Evolutionary conservation across 1,139 yeast species (phyloP), one percentile per base, ranked within the genome.

Genomic region (Pichia sp.): DNA sequence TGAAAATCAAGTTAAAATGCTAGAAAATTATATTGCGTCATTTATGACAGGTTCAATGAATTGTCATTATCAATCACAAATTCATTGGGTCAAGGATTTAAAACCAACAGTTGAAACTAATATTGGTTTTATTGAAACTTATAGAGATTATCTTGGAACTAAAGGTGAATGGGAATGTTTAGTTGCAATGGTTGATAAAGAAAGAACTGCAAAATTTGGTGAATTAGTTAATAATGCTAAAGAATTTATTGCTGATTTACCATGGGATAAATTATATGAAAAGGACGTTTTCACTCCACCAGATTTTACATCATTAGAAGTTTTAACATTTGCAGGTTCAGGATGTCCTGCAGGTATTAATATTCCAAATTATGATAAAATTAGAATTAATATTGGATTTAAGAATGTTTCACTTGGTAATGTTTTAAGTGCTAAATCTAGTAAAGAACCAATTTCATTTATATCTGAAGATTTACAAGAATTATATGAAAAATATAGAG

Each of bases 81-180:
- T 81, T 48, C 73, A 76, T 53, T 87, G 96, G 96, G 95, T 87
- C 48, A 84, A 85, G 60, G 96, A 87, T 61, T 65, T 85, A 45
- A 82, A 87, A 7, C 96, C 96, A 12, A 69, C 69, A 32, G 90
- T 87, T 27, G 96, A 87, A 65, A 80, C 92, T 39, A 86, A 87
- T 60, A 78, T 87, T 55, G 96, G 96, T 0, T 87, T 87, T 61
- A 87, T 87, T 57, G 96, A 87, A 67, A 87, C 96, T 29, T 87
- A 87, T 66, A 74, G 96, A 63, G 96, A 87, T 61, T 95, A 95
- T 16, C 77, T 90, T 22, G 96, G 96, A 40, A 87, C 87, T 39
- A 78, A 92, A 60, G 96, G 96, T 49, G 96, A 87, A 66, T 87
- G 94, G 92, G 96, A 87, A 67, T 89, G 95, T 30, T 68, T 87